Evolutionary conservation across 2,329 filamentous ascomycete species (phyloP), one percentile per base, ranked within the genome.

Genomic region (Verticillium alfalfae): DNA sequence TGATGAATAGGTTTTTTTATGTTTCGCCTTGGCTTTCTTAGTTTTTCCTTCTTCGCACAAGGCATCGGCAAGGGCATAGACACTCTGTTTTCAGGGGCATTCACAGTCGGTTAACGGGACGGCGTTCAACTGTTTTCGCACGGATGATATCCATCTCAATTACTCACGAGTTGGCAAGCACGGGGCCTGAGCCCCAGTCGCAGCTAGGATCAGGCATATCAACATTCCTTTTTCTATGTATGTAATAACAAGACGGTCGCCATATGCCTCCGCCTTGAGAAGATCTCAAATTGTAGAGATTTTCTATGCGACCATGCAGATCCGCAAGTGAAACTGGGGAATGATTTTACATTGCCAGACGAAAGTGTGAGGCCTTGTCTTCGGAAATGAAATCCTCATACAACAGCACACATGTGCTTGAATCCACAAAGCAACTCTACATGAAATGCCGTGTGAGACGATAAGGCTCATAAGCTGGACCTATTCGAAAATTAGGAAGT

Each of bases 11-110:
- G 37, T 37, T 26, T 56, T 56, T 62, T 60, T 49, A 38, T 49
- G 45, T 38, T 61, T 55, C 56, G 26, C 26, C 26, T 31, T 31
- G 26, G 31, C 38, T 37, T 26, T 56, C 18, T 62, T 60, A 41
- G 38, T 49, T 55, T 38, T 61, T 55, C 56, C 41, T 65, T 64
- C 52, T 60, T 64, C 60, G 49, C 60, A 62, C 60, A 62, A 62
- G 62, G 60, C 62, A 34, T 52, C 63, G 59, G 63, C 64, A 52
- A 66, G 58, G 66, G 66, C 63, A 67, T 67, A 67, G 66, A 67
- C 62, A 60, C 62, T 58, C 60, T 62, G 61, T 61, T 66, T 63
- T 63, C 54, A 55, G 39, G 58, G 61, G 61, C 62, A 55, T 34
- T 64, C 55, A 18, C 59, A 63, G 55, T 49, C 36, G 38, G 57